Evolutionary conservation across 768 basidiomycete species (phyloP).

Genomic region (Mycena crocata): DNA sequence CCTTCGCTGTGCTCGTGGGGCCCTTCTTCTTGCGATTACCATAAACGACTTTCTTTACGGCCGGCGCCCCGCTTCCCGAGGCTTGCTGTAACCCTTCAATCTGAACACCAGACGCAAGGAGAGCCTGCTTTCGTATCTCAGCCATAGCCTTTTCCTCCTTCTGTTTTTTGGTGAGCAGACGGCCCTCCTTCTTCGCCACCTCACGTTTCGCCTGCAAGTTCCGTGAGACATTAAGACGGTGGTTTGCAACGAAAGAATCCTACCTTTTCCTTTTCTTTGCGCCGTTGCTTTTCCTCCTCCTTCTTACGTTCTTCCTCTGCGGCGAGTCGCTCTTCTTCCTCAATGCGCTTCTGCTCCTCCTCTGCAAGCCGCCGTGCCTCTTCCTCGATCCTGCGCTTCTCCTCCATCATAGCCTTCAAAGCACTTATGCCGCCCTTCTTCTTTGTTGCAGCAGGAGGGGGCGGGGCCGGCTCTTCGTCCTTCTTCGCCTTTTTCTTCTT

Average conservation of each 20-base stretch:
- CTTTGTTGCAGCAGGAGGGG: constrained; percentile 59
- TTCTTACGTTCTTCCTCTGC: constrained; percentile 82
- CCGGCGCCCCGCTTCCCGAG: constrained; percentile 52
- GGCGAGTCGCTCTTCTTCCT: constrained; percentile 86
- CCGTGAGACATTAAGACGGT: constrained; percentile 9
- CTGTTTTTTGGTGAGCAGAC: constrained; percentile 96
- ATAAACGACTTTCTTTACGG: constrained; percentile 84
- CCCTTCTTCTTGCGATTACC: constrained; percentile 86
- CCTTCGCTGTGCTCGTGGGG: constrained; percentile 53
- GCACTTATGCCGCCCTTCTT: constrained; percentile 87
- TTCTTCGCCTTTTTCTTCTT: constrained; percentile 88
- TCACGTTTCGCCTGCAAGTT: constrained; percentile 84
- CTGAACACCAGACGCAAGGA: constrained; percentile 88
- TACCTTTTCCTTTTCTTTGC: constrained; percentile 92
- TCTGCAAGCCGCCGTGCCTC: constrained; percentile 78
- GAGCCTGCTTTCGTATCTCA: constrained; percentile 90
- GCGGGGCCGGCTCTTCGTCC: constrained; percentile 58
- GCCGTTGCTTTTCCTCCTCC: constrained; percentile 86
- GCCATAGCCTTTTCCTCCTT: constrained; percentile 93
- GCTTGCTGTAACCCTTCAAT: constrained; percentile 88
- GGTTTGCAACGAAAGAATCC: constrained; percentile 12
- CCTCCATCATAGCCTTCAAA: constrained; percentile 91
- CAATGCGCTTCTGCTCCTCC: constrained; percentile 83
- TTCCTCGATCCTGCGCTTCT: constrained; percentile 89
- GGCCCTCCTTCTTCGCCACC: constrained; percentile 92